Evolutionary conservation across 805 yeast genomes (phyloP).

Genomic region (Kluyveromyces lactis): DNA sequence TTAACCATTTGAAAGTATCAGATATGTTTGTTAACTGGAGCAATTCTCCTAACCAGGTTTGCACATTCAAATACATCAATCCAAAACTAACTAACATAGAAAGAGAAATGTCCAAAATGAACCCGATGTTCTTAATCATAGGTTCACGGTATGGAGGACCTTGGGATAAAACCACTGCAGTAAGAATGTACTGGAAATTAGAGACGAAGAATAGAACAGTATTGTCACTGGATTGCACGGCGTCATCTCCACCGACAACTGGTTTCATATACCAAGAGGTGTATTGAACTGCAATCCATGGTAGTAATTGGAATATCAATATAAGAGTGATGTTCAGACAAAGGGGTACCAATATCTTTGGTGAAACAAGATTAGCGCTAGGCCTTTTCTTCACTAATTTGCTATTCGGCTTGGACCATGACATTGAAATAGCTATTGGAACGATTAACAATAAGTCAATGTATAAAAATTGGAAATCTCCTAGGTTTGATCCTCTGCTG

Average conservation of each 20-base stretch:
- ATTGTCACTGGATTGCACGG: slow-evolving; percentile 82
- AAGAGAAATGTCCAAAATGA: slow-evolving; percentile 48
- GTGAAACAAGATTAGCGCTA: slow-evolving; percentile 86
- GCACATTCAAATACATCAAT: slow-evolving; percentile 48
- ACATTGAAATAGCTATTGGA: slow-evolving; percentile 95
- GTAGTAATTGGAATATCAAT: slow-evolving; percentile 51
- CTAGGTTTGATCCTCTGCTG: slow-evolving; percentile 82
- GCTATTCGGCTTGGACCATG: slow-evolving; percentile 82
- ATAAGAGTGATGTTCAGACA: slow-evolving; percentile 66
- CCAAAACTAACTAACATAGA: slow-evolving; percentile 43
- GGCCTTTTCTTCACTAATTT: slow-evolving; percentile 67
- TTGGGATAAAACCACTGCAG: slow-evolving; percentile 75
- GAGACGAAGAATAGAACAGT: slow-evolving; percentile 74
- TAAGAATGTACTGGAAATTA: slow-evolving; percentile 81
- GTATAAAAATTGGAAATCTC: slow-evolving; percentile 93
- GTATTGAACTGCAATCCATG: slow-evolving; percentile 55
- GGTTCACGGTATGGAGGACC: slow-evolving; percentile 93
- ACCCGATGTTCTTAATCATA: slow-evolving; percentile 57
- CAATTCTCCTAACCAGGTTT: slow-evolving; percentile 49
- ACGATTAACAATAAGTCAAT: slow-evolving; percentile 85
- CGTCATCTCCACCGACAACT: slow-evolving; percentile 70
- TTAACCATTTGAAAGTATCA: slow-evolving; percentile 38
- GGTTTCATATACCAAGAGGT: slow-evolving; percentile 77
- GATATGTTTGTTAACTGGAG: slow-evolving; percentile 71
- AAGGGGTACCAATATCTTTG: slow-evolving; percentile 77